These are phyloP conservation scores for Cutaneotrichosporon cyanovorans DNA, from an alignment of 1,284 basidiomycete species.

Conservation along the genomic window DNA sequence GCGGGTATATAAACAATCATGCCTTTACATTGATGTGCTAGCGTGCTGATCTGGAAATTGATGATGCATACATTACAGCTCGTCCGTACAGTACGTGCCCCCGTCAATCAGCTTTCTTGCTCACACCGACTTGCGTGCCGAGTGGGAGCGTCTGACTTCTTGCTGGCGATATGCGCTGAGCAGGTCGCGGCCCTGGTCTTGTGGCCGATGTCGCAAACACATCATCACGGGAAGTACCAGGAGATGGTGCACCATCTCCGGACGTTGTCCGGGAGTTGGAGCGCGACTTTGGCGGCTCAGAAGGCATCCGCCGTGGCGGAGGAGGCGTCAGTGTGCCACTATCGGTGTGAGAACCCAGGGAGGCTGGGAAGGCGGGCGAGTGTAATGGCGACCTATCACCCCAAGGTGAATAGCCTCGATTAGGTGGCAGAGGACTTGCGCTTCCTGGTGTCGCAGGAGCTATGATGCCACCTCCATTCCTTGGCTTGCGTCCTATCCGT, in stretches of 20 bases:
- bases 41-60: no score
- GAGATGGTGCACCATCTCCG: no score
- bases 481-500: constrained; percentile 13
- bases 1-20: no score
- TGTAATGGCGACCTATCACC: not conserved
- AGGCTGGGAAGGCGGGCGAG: no score
- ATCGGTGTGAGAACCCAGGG: no score
- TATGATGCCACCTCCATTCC: constrained; percentile 54
- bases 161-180: not conserved
- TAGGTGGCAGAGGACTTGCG: constrained; percentile 27
- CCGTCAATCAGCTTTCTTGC: constrained; percentile 4
- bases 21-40: no score
- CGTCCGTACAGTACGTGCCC: no score
- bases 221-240: no score
- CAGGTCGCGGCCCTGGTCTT: not conserved
- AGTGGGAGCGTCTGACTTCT: not conserved
- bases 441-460: constrained; percentile 50
- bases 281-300: constrained; percentile 2
- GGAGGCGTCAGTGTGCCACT: not conserved
- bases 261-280: not conserved
- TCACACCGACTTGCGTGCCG: not conserved
- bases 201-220: no score
- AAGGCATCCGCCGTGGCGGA: not conserved
- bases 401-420: constrained; percentile 7
- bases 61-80: no score